phyloP scores from a whole-genome alignment of 768 basidiomycete genomes.

The Pulveroboletus frians region DNA sequence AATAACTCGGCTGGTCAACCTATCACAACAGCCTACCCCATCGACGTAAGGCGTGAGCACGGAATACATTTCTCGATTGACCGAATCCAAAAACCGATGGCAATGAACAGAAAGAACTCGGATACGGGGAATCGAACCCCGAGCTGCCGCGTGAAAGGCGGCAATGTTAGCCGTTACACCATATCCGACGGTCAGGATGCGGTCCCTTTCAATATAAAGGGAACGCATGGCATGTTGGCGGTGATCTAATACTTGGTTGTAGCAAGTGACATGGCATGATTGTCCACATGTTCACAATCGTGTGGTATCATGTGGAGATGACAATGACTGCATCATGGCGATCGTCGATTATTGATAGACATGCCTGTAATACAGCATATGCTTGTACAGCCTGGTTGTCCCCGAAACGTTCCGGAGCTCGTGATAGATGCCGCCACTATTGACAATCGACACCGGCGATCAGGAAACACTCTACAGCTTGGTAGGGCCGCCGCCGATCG shows the following conservation, averaged over 20 bases:
- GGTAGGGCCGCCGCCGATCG: slow-evolving; percentile 2
- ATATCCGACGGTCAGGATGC: slow-evolving; percentile 34
- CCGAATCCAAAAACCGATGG: too few species aligned
- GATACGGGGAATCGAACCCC: slow-evolving; percentile 35
- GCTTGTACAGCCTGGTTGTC: slow-evolving; percentile 26
- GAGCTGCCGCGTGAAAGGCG: slow-evolving; percentile 53
- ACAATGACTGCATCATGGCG: not conserved
- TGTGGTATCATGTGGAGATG: too few species aligned
- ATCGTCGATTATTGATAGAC: not conserved
- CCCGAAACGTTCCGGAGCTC: not conserved
- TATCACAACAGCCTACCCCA: too few species aligned
- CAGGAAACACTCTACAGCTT: slow-evolving; percentile 21
- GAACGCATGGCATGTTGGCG: too few species aligned
- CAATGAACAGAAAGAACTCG: slow-evolving; percentile 12
- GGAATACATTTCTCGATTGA: too few species aligned
- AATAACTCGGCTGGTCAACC: too few species aligned
- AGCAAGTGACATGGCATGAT: not conserved
- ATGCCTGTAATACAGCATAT: not conserved
- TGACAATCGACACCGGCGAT: not conserved
- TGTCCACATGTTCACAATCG: too few species aligned
- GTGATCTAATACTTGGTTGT: too few species aligned
- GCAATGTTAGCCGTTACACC: slow-evolving; percentile 67
- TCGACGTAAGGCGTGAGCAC: too few species aligned
- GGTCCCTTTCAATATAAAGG: not conserved
- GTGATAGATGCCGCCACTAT: not conserved